These are phyloP conservation scores for Pseudozyma hubeiensis DNA, from an alignment of 1,284 basidiomycete species.

Conservation along the genomic window DNA sequence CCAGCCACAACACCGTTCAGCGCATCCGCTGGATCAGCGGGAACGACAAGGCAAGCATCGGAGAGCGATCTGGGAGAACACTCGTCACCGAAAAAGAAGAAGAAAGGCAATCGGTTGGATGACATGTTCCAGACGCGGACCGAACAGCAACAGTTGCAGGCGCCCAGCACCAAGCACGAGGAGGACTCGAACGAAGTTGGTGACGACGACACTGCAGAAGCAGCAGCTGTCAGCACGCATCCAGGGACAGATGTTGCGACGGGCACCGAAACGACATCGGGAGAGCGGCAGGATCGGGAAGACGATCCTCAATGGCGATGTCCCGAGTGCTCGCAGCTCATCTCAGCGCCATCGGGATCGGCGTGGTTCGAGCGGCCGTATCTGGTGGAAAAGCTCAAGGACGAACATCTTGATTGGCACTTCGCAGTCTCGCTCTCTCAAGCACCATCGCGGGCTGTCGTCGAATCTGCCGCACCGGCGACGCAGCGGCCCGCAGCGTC, in stretches of 20 bases:
- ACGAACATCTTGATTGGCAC: constrained; percentile 62
- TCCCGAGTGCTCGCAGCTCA: constrained; percentile 43
- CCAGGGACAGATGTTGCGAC: neutral
- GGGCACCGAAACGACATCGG: neutral
- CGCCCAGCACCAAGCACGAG: constrained; percentile 1
- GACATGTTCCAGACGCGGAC: constrained; percentile 27
- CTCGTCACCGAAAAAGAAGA: constrained; percentile 32
- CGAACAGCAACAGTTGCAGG: constrained; percentile 18
- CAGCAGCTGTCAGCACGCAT: neutral
- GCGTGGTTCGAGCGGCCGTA: constrained; percentile 47
- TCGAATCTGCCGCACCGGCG: neutral
- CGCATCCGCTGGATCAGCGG: constrained; percentile 56
- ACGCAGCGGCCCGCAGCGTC: neutral
- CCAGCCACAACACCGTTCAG: neutral
- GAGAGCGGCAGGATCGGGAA: constrained; percentile 6
- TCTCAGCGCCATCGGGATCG: constrained; percentile 27
- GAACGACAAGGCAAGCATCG: constrained; percentile 12
- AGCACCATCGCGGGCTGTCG: constrained; percentile 12
- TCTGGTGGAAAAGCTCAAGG: constrained; percentile 38
- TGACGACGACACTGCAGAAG: neutral
- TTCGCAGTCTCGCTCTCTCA: constrained; percentile 56
- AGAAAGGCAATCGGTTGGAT: constrained; percentile 37
- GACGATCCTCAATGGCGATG: constrained; percentile 47
- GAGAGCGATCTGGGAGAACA: constrained; percentile 12
- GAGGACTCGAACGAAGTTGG: neutral